phyloP scores from a whole-genome alignment of 805 yeast species.

The Candida morakotiae region DNA sequence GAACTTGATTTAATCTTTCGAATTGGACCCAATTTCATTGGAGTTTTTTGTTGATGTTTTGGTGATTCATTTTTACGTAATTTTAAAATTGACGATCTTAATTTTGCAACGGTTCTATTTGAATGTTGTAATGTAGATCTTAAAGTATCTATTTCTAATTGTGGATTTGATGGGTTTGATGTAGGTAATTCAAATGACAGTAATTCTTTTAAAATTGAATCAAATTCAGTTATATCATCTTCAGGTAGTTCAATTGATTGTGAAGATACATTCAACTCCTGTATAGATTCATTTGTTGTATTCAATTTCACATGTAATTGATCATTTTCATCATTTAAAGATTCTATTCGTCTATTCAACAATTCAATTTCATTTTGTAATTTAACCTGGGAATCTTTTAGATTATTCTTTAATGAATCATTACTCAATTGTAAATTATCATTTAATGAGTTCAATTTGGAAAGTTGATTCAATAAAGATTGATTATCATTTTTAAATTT shows the following conservation, averaged over 20 bases:
- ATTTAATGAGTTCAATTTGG: slow-evolving; percentile 38
- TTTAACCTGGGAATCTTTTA: slow-evolving; percentile 29
- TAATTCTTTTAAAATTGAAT: slow-evolving; percentile 27
- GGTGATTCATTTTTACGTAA: slow-evolving; percentile 28
- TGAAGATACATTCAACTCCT: background rate
- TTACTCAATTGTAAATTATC: slow-evolving; percentile 45
- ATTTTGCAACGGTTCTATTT: slow-evolving; percentile 55
- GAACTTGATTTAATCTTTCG: slow-evolving; percentile 11
- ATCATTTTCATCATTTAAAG: slow-evolving; percentile 68
- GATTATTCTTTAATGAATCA: slow-evolving; percentile 36
- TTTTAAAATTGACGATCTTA: slow-evolving; percentile 49
- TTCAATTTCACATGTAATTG: slow-evolving; percentile 40
- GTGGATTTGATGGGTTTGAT: slow-evolving; percentile 37
- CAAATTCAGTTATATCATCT: slow-evolving; percentile 33
- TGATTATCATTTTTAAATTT: slow-evolving; percentile 30
- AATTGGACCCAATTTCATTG: slow-evolving; percentile 8
- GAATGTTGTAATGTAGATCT: slow-evolving; percentile 63
- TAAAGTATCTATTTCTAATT: slow-evolving; percentile 62
- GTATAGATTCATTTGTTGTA: background rate
- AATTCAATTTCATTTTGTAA: slow-evolving; percentile 42
- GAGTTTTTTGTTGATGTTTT: slow-evolving; percentile 9
- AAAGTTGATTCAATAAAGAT: slow-evolving; percentile 27
- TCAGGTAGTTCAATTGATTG: slow-evolving; percentile 14
- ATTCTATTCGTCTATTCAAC: slow-evolving; percentile 49
- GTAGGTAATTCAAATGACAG: slow-evolving; percentile 20